Base-by-base conservation (phyloP, 305 asterid species). In the Fraxinus sp. region DNA sequence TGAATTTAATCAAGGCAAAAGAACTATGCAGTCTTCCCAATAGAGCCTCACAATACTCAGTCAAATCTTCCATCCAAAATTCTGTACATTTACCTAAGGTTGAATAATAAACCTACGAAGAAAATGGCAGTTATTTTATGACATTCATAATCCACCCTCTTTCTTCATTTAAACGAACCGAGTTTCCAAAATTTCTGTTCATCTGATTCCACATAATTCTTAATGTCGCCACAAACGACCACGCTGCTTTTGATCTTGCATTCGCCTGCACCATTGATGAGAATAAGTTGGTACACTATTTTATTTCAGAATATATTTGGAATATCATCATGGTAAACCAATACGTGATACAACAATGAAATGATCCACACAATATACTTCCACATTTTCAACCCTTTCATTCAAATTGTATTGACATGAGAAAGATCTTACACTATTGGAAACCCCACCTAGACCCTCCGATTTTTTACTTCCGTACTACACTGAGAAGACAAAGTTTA, bases 221-320 rank as follows among this genome's bases (percentile, higher is more conserved):
- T 66, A 66, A 1, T 87, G 93, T 70, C 88, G 89, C 90, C 91
- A 92, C 13, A 88, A 41, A 18, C 85, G 88, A 52, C 93, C 88
- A 0, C 85, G 90, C 85, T 90, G 92, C 57, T 86, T 89, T 84
- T 93, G 95, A 82, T 89, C 97, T 83, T 90, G 94, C 91, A 89
- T 78, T 80, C 90, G 87, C 88, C 97, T 94, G 94, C 88, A 85
- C 81, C 76, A 77, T 18, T 64, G 26, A 16, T 26, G 41, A 46
- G 66, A 76, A 13, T 76, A 46, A 46, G 18, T 46, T 28, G 6
- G 35, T n/a, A 75, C 4, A 24, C 28, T 13, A 9, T 66, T 24
- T 24, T 26, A 20, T 22, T 4, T 22, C 73, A 24, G 35, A 64
- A 64, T 24, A 64, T 26, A 64, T 64, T 24, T 64, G 35, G 73